These are phyloP conservation scores for Avena insularis DNA, from an alignment of 176 grass and related monocot species.

Conservation along the genomic window DNA sequence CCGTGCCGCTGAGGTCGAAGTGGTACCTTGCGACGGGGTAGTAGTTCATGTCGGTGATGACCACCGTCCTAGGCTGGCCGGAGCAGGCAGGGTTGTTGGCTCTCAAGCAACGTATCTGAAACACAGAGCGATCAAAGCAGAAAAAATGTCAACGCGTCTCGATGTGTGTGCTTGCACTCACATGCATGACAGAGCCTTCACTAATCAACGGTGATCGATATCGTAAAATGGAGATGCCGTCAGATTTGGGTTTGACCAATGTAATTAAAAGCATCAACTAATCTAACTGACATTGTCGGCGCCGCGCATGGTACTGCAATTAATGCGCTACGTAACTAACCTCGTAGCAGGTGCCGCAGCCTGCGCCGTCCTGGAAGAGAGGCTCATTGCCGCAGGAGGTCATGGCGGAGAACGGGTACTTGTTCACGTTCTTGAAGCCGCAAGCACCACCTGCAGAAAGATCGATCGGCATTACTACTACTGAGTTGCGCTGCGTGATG, in stretches of 20 bases:
- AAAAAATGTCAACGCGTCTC: conserved; percentile 18
- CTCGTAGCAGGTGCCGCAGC: conserved; percentile 59
- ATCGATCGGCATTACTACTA: not conserved
- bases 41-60: conserved; percentile 79
- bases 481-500: not conserved
- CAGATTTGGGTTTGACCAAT: conserved; percentile 24
- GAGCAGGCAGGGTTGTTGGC: conserved; percentile 55
- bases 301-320: not conserved
- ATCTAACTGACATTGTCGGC: not conserved
- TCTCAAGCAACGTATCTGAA: not conserved
- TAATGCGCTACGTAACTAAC: conserved; percentile 15
- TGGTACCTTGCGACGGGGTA: conserved; percentile 56
- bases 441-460: conserved; percentile 58
- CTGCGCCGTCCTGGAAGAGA: conserved; percentile 48
- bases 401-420: conserved; percentile 53
- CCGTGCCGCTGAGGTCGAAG: conserved; percentile 74
- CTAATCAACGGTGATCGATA: conserved; percentile 1
- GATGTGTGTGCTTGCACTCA: not conserved
- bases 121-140: not conserved
- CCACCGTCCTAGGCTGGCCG: conserved; percentile 58
- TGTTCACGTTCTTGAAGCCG: conserved; percentile 54
- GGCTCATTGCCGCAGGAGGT: conserved; percentile 57
- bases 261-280: not conserved
- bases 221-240: not conserved
- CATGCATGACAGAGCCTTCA: not conserved